Evolutionary conservation across 2,329 filamentous ascomycete species (phyloP).

Genomic region (Calonectria honghensis): DNA sequence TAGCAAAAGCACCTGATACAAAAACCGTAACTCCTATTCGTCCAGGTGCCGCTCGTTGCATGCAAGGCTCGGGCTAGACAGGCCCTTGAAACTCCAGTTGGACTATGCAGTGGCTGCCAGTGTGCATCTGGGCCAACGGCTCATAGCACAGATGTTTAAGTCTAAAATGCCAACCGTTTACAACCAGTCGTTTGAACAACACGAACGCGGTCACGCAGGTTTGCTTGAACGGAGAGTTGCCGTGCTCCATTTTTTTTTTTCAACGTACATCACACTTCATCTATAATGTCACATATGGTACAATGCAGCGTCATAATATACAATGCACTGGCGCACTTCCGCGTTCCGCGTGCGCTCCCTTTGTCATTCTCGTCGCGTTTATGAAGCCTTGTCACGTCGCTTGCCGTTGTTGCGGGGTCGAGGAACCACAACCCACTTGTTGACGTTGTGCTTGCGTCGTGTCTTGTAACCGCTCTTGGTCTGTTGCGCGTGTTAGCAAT

Average conservation of each 20-base stretch:
- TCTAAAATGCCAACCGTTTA: background rate
- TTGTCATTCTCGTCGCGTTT: slow-evolving; percentile 46
- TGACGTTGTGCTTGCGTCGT: slow-evolving; percentile 89
- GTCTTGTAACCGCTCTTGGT: slow-evolving; percentile 95
- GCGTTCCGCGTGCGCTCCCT: slow-evolving; percentile 42
- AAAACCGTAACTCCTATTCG: slow-evolving; percentile 18
- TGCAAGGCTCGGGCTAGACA: slow-evolving; percentile 29
- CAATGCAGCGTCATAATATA: slow-evolving; percentile 57
- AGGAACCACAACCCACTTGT: slow-evolving; percentile 91
- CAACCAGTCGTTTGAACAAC: slow-evolving; percentile 1
- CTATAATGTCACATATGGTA: slow-evolving; percentile 60
- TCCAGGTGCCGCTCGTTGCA: background rate
- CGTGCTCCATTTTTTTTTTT: slow-evolving; percentile 41
- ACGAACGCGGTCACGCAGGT: background rate
- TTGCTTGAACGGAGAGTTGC: slow-evolving; percentile 35
- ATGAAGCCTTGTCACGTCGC: slow-evolving; percentile 79
- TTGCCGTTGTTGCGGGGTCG: slow-evolving; percentile 94
- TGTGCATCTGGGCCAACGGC: background rate
- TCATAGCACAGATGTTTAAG: background rate
- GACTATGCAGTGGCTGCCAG: slow-evolving; percentile 7
- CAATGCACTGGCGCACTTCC: slow-evolving; percentile 52
- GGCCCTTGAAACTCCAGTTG: slow-evolving; percentile 25
- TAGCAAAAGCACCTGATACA: slow-evolving; percentile 14
- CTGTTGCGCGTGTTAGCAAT: slow-evolving; percentile 58
- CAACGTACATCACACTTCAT: slow-evolving; percentile 46